A percentile compares a stretch with the other conserved stretches of the same genome.
Evolutionary conservation across 176 grass and related monocot species (phyloP).

Genomic region (Olyra latifolia): DNA sequence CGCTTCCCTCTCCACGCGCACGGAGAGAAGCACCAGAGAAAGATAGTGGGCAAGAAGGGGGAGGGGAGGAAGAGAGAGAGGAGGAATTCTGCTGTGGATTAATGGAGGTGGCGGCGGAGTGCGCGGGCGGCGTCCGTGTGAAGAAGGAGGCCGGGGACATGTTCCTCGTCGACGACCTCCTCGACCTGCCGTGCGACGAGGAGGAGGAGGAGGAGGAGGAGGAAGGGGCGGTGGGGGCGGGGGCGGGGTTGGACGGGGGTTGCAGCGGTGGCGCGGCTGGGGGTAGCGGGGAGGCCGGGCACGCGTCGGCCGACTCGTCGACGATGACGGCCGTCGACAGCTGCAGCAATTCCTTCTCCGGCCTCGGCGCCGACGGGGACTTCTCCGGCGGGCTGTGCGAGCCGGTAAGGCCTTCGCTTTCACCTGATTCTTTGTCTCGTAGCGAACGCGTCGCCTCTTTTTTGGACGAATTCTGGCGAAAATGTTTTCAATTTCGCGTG

Average conservation of each 20-base stretch:
- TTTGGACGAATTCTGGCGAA: slow-evolving; percentile 16
- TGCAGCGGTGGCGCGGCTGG: not conserved
- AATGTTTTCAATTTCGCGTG: not conserved
- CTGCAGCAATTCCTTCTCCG: slow-evolving; percentile 84
- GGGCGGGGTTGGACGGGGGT: not conserved
- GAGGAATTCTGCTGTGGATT: not conserved
- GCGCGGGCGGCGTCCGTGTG: slow-evolving; percentile 23
- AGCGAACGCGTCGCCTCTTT: not conserved
- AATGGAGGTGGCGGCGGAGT: slow-evolving; percentile 46
- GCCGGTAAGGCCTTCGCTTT: slow-evolving; percentile 51
- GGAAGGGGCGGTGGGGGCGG: slow-evolving; percentile 36
- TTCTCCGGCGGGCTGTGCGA: slow-evolving; percentile 82
- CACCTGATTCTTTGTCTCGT: not conserved
- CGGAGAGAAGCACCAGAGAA: slow-evolving; percentile 18
- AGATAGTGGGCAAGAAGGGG: not conserved
- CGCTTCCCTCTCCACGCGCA: slow-evolving; percentile 6
- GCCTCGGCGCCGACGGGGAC: slow-evolving; percentile 44
- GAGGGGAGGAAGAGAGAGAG: not conserved
- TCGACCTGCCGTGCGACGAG: slow-evolving; percentile 77
- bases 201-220: slow-evolving; percentile 49
- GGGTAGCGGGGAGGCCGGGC: not conserved
- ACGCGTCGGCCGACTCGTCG: slow-evolving; percentile 69
- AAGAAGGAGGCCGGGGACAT: slow-evolving; percentile 67
- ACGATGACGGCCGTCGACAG: slow-evolving; percentile 82
- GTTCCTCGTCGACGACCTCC: slow-evolving; percentile 84